phyloP scores from a whole-genome alignment of 2,329 filamentous ascomycete genomes.

The Zopfia rhizophila region DNA sequence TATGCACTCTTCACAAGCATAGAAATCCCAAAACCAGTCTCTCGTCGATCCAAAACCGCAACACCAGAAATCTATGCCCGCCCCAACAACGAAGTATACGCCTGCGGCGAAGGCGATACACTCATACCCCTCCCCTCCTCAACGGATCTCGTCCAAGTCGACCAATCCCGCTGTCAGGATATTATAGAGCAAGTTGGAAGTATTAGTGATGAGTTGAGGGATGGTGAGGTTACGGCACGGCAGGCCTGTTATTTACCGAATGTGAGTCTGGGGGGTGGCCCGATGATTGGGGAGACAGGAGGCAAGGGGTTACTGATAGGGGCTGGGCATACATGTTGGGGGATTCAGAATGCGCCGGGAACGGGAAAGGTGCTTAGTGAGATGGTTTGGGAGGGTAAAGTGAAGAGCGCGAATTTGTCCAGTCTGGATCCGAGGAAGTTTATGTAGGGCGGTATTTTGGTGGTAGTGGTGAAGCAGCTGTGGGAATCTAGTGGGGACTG shows the following conservation, averaged over 20 bases:
- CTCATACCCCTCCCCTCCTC: slow-evolving; percentile 78
- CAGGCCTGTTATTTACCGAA: slow-evolving; percentile 96
- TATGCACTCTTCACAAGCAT: slow-evolving; percentile 91
- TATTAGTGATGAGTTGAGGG: slow-evolving; percentile 61
- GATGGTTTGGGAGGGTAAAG: slow-evolving; percentile 57
- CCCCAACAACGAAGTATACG: slow-evolving; percentile 89
- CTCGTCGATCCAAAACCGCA: slow-evolving; percentile 64
- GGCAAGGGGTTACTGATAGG: slow-evolving; percentile 82
- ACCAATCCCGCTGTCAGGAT: slow-evolving; percentile 82
- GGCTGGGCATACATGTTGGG: slow-evolving; percentile 96
- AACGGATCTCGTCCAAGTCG: slow-evolving; percentile 78
- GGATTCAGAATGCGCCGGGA: slow-evolving; percentile 92
- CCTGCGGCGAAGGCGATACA: slow-evolving; percentile 89
- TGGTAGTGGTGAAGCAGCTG: too few species aligned
- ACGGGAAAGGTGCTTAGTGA: slow-evolving; percentile 66
- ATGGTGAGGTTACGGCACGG: slow-evolving; percentile 70
- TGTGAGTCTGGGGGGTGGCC: slow-evolving; percentile 70
- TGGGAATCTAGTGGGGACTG: too few species aligned
- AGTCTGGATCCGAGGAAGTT: slow-evolving; percentile 54
- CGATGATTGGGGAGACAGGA: slow-evolving; percentile 80
- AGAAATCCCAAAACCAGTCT: slow-evolving; percentile 73
- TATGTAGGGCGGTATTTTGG: too few species aligned
- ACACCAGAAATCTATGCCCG: slow-evolving; percentile 94
- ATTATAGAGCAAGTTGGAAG: slow-evolving; percentile 80
- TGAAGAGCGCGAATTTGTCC: slow-evolving; percentile 54